Conservation (phyloP, 805 yeast genomes). For the Teunomyces barrocoloradensis region DNA sequence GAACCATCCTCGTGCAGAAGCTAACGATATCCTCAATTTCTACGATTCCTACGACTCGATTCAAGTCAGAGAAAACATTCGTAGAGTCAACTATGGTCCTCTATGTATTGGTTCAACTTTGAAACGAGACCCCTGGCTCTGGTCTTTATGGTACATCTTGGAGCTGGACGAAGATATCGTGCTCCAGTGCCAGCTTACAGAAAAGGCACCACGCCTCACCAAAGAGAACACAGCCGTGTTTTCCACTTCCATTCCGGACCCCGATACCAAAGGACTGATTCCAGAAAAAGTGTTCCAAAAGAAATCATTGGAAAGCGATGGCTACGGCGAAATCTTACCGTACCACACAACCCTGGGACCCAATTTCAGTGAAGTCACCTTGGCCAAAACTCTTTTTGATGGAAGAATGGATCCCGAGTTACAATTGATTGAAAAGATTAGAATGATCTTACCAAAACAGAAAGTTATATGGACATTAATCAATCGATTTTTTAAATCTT, state of each 20-base stretch:
- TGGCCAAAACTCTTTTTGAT: conserved; percentile 35
- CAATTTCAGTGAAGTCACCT: conserved; percentile 14
- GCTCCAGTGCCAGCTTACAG: conserved; percentile 10
- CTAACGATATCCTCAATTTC: conserved; percentile 17
- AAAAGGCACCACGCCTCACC: conserved; percentile 9
- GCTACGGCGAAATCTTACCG: conserved; percentile 31
- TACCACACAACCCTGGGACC: conserved; percentile 12
- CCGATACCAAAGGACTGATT: conserved; percentile 6
- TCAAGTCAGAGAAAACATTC: conserved; percentile 25
- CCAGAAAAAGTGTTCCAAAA: conserved; percentile 28
- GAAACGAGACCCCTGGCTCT: conserved; percentile 32
- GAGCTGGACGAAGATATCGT: conserved; percentile 7
- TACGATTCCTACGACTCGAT: conserved; percentile 26
- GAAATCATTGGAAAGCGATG: conserved; percentile 33
- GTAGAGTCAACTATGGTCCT: conserved; percentile 38
- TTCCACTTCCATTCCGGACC: conserved; percentile 12
- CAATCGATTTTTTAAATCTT: conserved; percentile 54
- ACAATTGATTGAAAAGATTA: conserved; percentile 40
- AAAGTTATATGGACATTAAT: conserved; percentile 54
- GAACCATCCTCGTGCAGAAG: not conserved
- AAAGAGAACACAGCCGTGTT: conserved; percentile 7
- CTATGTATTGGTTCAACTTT: conserved; percentile 38
- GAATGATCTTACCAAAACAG: conserved; percentile 50
- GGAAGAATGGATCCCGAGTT: conserved; percentile 29
- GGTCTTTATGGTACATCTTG: conserved; percentile 33